Percentiles rank a stretch among this genome's conserved stretches.
These are phyloP conservation scores for Penicillium sp. DNA, from an alignment of 2,329 filamentous ascomycete genomes.

Conservation along the genomic window DNA sequence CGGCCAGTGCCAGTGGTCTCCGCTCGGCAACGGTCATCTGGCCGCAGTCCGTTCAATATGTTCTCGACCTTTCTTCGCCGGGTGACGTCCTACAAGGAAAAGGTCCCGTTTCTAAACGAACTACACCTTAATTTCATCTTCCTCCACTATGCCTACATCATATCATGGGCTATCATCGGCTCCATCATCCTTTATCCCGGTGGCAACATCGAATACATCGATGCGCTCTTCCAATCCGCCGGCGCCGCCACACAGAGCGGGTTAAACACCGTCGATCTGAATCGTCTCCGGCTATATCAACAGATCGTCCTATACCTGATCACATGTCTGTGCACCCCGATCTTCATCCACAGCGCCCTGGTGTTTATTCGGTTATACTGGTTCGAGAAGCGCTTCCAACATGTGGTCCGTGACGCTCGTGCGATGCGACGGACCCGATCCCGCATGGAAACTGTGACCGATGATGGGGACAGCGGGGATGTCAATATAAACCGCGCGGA, in stretches of 20 bases:
- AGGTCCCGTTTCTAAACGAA: slow-evolving; percentile 39
- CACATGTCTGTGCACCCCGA: slow-evolving; percentile 74
- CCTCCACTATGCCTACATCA: slow-evolving; percentile 69
- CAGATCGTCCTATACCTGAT: slow-evolving; percentile 72
- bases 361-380: slow-evolving; percentile 93
- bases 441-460: slow-evolving; percentile 55
- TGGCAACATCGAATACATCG: slow-evolving; percentile 70
- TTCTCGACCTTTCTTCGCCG: slow-evolving; percentile 29
- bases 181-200: slow-evolving; percentile 74
- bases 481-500: slow-evolving; percentile 34
- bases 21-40: slow-evolving; percentile 8
- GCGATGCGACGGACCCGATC: slow-evolving; percentile 64
- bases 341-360: slow-evolving; percentile 79
- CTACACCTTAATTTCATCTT: slow-evolving; percentile 48
- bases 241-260: slow-evolving; percentile 90
- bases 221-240: slow-evolving; percentile 83
- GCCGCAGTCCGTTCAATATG: slow-evolving; percentile 26
- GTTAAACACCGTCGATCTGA: slow-evolving; percentile 73
- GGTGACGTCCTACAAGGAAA: slow-evolving; percentile 30
- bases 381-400: slow-evolving; percentile 95
- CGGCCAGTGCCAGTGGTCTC: slow-evolving; percentile 12
- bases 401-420: slow-evolving; percentile 72
- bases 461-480: slow-evolving; percentile 44
- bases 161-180: slow-evolving; percentile 68
- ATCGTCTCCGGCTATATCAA: slow-evolving; percentile 67